Evolutionary conservation across 176 grass and related monocot species (phyloP), one percentile per base, ranked within the genome.

Genomic region (Musa itinerans): DNA sequence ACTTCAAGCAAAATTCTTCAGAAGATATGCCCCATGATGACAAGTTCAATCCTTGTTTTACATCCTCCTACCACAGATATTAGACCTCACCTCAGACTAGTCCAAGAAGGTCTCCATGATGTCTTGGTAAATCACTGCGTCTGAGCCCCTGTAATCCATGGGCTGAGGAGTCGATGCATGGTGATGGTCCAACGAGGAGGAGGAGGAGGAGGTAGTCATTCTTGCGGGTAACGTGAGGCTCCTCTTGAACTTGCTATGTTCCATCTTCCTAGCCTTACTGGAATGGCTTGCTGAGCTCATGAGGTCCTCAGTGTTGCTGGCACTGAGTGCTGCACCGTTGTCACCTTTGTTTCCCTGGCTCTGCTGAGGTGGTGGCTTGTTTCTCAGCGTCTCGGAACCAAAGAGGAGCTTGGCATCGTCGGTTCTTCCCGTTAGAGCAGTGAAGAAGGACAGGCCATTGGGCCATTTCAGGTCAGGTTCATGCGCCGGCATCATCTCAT

Each of bases 41-140:
- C n/a, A 19, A 62, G 58, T 62, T 62, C 58, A 62, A 9, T 8
- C 58, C 15, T n/a, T 20, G 19, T 20, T 62, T 62, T 61, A 63
- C 27, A 76, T 63, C 58, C 61, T 53, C 62, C 59, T 54, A 21
- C 26, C 17, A 24, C 34, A 22, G 9, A 7, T 20, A 17, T 0
- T 22, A 65, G 9, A 65, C 22, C 11, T 9, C 23, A 20, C n/a
- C 54, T 76, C 53, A 65, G 12, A 53, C 74, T 65, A 65, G 9
- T 93, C 88, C 86, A 93, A 86, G 82, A 93, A 98, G n/a, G 88
- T 89, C 81, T 93, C 94, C 94, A 98, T 98, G 57, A 98, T 82
- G 81, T 98, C 90, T 8, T 88, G 90, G 82, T 93, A 98, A 71
- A 93, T 82, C 57, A 86, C 91, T 71, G 89, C 86, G 64, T 98